Evolutionary conservation across 192 early-diverging fungal species (phyloP), one percentile per base, ranked within the genome.

Genomic region (Thoreauomyces humboldtii): DNA sequence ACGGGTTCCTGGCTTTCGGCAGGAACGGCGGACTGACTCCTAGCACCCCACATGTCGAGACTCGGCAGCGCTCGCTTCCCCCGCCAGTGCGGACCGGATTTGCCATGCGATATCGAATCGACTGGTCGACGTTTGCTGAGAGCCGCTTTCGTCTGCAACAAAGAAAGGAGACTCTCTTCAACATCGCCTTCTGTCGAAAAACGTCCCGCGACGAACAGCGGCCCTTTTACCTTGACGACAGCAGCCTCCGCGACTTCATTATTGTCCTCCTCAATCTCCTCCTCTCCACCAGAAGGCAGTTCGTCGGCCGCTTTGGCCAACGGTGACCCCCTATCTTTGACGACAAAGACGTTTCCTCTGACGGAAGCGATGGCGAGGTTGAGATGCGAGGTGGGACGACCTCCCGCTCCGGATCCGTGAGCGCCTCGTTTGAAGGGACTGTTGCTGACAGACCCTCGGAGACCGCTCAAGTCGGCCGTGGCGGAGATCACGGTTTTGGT

Each of bases 261-360:
- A 21, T 37, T 19, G 55, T 57, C 55, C 25, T 31, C 25, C 50
- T 46, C n/a, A n/a, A n/a, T n/a, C n/a, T n/a, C n/a, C n/a, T n/a
- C n/a, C n/a, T n/a, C n/a, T n/a, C n/a, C n/a, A n/a, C n/a, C n/a
- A n/a, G n/a, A n/a, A n/a, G n/a, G n/a, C n/a, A n/a, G n/a, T 14
- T 27, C 50, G 27, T 52, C 50, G 7, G 50, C 50, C 44, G 44
- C 50, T 7, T 22, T 27, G 2, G 31, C 35, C 29, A 19, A 32
- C 11, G 11, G n/a, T 2, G 34, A 12, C 2, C 34, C 55, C 27
- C 55, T 14, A 36, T 57, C 55, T 32, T 32, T 36, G 33, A 57
- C n/a, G 19, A 57, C 55, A 57, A 57, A 57, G 34, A 37, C 34
- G 55, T 57, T 57, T 34, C 33, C 33, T 17, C 55, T 32, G 47